Conservation (phyloP, 331 rosid species). For the Quercus lobata region DNA sequence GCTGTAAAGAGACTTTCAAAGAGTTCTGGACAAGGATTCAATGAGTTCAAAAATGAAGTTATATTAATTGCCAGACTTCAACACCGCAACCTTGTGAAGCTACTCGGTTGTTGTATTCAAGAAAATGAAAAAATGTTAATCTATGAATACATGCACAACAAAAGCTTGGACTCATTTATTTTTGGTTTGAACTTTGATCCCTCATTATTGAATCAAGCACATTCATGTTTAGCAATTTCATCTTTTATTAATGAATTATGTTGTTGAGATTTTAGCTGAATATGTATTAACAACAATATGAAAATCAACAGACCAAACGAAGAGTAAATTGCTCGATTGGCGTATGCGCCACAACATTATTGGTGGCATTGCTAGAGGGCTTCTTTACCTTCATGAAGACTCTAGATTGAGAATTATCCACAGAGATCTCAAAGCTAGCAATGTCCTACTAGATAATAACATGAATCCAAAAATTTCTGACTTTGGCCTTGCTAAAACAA, state of each 20-base stretch:
- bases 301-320: conserved; percentile 2
- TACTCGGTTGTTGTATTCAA: conserved; percentile 17
- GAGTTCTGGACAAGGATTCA: neutral
- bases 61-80: neutral
- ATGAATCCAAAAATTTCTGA: too few species aligned
- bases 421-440: conserved; percentile 28
- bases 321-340: conserved; percentile 24
- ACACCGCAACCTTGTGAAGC: conserved; percentile 17
- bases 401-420: conserved; percentile 30
- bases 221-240: neutral
- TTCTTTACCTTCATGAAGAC: conserved; percentile 41
- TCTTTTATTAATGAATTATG: neutral
- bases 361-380: conserved; percentile 28
- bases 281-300: neutral
- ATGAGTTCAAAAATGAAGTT: neutral
- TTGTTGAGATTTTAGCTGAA: too few species aligned
- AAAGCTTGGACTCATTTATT: conserved; percentile 32
- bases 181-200: conserved; percentile 19
- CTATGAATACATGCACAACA: conserved; percentile 48
- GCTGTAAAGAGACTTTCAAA: neutral
- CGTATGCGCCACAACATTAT: conserved; percentile 14
- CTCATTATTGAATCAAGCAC: too few species aligned
- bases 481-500: too few species aligned
- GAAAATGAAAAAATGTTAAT: conserved; percentile 20
- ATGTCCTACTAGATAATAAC: too few species aligned